Conservation (phyloP, 129 eudicot species). For the Flaveria sonorensis region DNA sequence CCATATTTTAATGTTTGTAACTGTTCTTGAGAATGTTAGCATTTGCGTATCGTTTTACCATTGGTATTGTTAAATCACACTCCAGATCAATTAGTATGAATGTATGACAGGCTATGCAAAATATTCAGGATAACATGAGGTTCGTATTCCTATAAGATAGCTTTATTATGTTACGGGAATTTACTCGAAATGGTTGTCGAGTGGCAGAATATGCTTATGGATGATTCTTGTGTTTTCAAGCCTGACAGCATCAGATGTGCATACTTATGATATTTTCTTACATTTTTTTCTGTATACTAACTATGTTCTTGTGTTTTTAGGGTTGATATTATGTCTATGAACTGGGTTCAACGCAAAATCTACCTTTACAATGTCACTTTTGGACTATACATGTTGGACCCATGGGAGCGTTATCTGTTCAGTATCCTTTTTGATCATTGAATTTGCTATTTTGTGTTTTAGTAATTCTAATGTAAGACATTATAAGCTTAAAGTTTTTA, state of each 20-base stretch:
- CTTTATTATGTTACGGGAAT: neutral
- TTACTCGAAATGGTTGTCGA: neutral
- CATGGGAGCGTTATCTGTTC: slow-evolving; percentile 96
- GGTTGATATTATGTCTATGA: slow-evolving; percentile 45
- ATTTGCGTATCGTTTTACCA: neutral
- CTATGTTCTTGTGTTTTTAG: slow-evolving; percentile 23
- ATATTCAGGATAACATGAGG: neutral
- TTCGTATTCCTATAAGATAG: neutral
- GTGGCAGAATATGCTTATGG: neutral
- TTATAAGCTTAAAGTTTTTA: neutral
- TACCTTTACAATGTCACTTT: slow-evolving; percentile 85
- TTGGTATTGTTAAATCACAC: neutral
- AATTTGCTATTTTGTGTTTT: neutral
- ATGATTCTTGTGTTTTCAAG: neutral
- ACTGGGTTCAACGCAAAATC: slow-evolving; percentile 86
- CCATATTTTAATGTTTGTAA: neutral
- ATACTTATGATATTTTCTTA: neutral
- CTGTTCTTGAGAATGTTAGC: neutral
- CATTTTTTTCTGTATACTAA: neutral
- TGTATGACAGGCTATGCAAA: neutral
- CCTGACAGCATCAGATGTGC: slow-evolving; percentile 4
- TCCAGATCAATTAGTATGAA: neutral
- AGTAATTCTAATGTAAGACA: neutral
- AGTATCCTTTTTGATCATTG: slow-evolving; percentile 65
- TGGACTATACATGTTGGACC: slow-evolving; percentile 93